phyloP scores from a whole-genome alignment of 148 eudicot species.

The Fagopyrum homotropicum region DNA sequence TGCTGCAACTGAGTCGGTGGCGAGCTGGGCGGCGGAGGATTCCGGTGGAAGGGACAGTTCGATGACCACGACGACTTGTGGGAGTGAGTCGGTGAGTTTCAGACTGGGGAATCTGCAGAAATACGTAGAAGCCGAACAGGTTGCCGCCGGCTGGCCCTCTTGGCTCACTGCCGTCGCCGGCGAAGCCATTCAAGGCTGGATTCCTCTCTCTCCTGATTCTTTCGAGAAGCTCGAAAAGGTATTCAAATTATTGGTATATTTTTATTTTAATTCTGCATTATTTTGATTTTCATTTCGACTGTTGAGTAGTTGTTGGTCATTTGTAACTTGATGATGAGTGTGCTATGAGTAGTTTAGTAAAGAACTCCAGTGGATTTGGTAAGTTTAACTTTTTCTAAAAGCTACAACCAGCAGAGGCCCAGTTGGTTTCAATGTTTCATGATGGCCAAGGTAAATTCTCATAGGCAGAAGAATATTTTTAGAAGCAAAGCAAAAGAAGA shows the following conservation, averaged over 20 bases:
- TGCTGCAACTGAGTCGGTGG: slow-evolving; percentile 33
- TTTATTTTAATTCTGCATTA: background rate
- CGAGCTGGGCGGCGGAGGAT: slow-evolving; percentile 41
- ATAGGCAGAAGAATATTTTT: background rate
- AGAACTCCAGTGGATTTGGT: background rate
- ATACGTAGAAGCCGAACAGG: slow-evolving; percentile 73
- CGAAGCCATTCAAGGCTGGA: slow-evolving; percentile 94
- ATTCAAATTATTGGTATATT: background rate
- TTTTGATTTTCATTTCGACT: background rate
- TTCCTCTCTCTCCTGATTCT: slow-evolving; percentile 68
- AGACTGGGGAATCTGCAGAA: slow-evolving; percentile 75
- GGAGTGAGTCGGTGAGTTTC: slow-evolving; percentile 67
- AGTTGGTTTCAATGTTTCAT: background rate
- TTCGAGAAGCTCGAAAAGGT: slow-evolving; percentile 95
- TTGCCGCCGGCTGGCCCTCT: slow-evolving; percentile 99
- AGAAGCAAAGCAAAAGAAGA: background rate
- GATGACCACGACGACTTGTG: slow-evolving; percentile 16
- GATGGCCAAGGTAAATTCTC: background rate
- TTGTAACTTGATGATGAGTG: background rate
- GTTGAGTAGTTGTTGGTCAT: background rate
- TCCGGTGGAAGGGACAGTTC: slow-evolving; percentile 54
- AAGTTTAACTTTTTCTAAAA: background rate
- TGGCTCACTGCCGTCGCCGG: slow-evolving; percentile 95
- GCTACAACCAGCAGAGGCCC: background rate
- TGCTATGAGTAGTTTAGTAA: background rate